Base-by-base conservation (phyloP, 1,284 basidiomycete genomes). In the Tilletia indica region DNA sequence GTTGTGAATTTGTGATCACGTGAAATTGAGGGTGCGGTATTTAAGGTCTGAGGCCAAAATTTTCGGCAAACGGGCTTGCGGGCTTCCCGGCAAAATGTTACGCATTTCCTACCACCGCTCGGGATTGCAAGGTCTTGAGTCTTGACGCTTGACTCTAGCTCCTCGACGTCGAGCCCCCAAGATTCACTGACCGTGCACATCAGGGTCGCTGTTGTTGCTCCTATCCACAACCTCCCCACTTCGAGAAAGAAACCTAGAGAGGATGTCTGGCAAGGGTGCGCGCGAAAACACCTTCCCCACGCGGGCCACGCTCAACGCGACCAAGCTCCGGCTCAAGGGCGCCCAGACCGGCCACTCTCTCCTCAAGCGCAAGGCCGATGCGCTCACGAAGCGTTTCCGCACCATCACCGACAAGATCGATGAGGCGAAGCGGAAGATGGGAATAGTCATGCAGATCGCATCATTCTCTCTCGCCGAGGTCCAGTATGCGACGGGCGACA, bases 391-490 rank as follows among this genome's bases (percentile, higher is more conserved):
- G 66, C 89, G 94, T 77, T 98, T 98, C 87, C 88, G 94, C 73
- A 85, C 80, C 63, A 86, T 86, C 76, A 85, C 86, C 1, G 78
- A 77, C 70, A 86, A 86, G 80, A 86, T 86, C 58, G 95, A 98
- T 83, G 97, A 99, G 88, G 96, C 97, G 19, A 99, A 99, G 86
- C 90, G 94, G 73, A 94, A 98, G 87, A 99, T 99, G 97, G 97
- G 97, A 51, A 89, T 92, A 76, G 95, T 99, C 39, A 97, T 99
- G 90, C 97, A 99, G 85, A 88, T 97, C 68, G 97, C 97, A 19
- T 97, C 95, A 63, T 97, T 99, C 88, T 96, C 93, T 56, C 91
- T 99, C 85, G 97, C 97, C 0, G 97, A 99, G 85, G 97, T 99
- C 74, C 94, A 93, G 38, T 99, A 99, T 86, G 91, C 94, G 47